Evolutionary conservation across 805 yeast species (phyloP), one percentile per base, ranked within the genome.

Genomic region (Wickerhamomyces tratensis): DNA sequence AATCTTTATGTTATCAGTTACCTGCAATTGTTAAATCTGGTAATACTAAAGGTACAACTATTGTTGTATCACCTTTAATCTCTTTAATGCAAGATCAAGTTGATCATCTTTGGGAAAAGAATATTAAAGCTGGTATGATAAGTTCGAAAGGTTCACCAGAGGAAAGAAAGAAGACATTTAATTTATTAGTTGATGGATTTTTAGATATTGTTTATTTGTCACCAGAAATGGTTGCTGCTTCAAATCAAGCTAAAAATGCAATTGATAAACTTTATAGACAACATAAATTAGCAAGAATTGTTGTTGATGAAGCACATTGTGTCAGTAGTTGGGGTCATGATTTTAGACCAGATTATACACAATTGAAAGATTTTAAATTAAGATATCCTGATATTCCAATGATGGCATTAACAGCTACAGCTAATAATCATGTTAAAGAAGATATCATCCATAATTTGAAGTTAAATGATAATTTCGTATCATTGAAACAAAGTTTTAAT

Each of bases 281-380:
- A 29, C 66, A 72, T 12, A 65, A 67, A 51, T 65, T 93, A 34
- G 95, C 97, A 0, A 69, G 98, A 42, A 72, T 93, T 35, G 96
- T 93, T 10, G 87, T 93, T 38, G 98, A 93, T 64, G 98, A 87
- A 58, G 98, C 98, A 0, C 98, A 93, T 64, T 93, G 98, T 71
- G 95, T 93, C 38, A 86, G 96, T 41, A 83, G 94, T 10, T 93
- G 98, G 98, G 98, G 98, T 20, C 98, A 93, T 62, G 98, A 93
- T 62, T 93, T 93, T 61, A 71, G 98, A 41, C 97, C 98, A 0
- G 98, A 93, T 61, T 93, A 93, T 64, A 86, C 88, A 53, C 83
- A 81, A 10, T 68, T 93, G 56, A 76, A 78, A 33, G 73, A 71
- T 49, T 85, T 93, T 61, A 87, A 87, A 54, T 61, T 65, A 15